phyloP scores from a whole-genome alignment of 768 basidiomycete species.

The Russula foetens region DNA sequence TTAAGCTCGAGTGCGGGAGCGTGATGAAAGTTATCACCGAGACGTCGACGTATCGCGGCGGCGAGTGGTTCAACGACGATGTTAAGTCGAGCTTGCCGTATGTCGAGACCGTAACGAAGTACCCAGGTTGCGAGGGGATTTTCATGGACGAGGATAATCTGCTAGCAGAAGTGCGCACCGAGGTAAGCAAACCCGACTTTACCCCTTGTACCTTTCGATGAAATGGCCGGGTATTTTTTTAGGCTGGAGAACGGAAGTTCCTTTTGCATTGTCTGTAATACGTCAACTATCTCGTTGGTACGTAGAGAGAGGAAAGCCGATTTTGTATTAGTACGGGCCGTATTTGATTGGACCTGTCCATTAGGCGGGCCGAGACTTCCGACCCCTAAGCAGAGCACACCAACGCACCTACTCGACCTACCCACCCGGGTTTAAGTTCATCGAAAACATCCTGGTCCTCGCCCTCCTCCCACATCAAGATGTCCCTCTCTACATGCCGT shows the following conservation, averaged over 20 bases:
- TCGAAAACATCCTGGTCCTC: not conserved
- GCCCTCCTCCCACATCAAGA: not conserved
- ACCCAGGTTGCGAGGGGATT: not conserved
- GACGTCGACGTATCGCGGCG: not conserved
- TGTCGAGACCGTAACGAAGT: not conserved
- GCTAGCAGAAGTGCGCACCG: not conserved
- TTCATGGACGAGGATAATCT: slow-evolving; percentile 7
- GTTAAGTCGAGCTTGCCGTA: not conserved
- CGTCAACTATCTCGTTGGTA: too few species aligned
- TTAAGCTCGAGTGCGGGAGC: not conserved
- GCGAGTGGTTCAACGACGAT: not conserved
- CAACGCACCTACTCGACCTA: too few species aligned
- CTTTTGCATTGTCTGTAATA: slow-evolving; percentile 8
- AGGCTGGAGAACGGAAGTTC: not conserved
- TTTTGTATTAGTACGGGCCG: too few species aligned
- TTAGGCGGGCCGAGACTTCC: too few species aligned
- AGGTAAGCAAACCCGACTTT: too few species aligned
- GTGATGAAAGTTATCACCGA: not conserved
- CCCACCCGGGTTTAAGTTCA: not conserved
- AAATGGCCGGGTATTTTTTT: not conserved
- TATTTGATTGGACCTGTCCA: too few species aligned
- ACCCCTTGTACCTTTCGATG: too few species aligned
- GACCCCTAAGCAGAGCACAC: too few species aligned
- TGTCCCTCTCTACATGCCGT: not conserved
- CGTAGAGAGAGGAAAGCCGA: too few species aligned